Percentiles rank a stretch among this genome's conserved stretches.
Conservation (phyloP, 2,329 filamentous ascomycete genomes). For the Phaeoacremonium minimum region DNA sequence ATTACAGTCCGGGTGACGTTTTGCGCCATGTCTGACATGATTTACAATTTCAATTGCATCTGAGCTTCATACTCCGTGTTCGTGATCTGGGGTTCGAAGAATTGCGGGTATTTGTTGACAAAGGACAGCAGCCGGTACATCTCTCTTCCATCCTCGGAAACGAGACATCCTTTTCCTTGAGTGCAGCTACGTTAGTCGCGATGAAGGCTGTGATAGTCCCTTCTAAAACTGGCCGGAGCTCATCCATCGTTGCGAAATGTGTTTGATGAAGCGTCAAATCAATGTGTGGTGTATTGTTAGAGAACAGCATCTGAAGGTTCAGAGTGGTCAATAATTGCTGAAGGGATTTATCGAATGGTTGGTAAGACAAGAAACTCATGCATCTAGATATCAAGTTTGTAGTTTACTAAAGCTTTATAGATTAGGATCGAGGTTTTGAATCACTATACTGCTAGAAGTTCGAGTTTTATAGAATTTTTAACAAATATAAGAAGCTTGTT, state of each 20-base stretch:
- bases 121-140: slow-evolving; percentile 14
- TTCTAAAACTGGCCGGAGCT: slow-evolving; percentile 4
- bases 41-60: slow-evolving; percentile 8
- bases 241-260: slow-evolving; percentile 2
- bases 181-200: slow-evolving; percentile 13
- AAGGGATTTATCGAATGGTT: too few species aligned
- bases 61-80: slow-evolving; percentile 17
- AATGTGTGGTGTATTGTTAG: neutral
- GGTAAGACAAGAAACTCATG: too few species aligned
- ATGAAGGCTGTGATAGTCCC: slow-evolving; percentile 6
- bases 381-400: too few species aligned
- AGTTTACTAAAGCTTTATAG: too few species aligned
- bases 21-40: slow-evolving; percentile 11
- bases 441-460: too few species aligned
- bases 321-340: neutral
- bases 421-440: too few species aligned
- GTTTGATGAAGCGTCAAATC: neutral
- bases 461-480: too few species aligned
- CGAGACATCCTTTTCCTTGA: slow-evolving; percentile 11
- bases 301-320: neutral
- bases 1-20: slow-evolving; percentile 13
- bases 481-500: too few species aligned
- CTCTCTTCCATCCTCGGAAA: slow-evolving; percentile 12
- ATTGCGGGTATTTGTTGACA: slow-evolving; percentile 12
- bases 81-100: slow-evolving; percentile 13